Evolutionary conservation across 108 stramenopile genomes (phyloP), one percentile per base, ranked within the genome.

Genomic region (Parietichytrium sp.): DNA sequence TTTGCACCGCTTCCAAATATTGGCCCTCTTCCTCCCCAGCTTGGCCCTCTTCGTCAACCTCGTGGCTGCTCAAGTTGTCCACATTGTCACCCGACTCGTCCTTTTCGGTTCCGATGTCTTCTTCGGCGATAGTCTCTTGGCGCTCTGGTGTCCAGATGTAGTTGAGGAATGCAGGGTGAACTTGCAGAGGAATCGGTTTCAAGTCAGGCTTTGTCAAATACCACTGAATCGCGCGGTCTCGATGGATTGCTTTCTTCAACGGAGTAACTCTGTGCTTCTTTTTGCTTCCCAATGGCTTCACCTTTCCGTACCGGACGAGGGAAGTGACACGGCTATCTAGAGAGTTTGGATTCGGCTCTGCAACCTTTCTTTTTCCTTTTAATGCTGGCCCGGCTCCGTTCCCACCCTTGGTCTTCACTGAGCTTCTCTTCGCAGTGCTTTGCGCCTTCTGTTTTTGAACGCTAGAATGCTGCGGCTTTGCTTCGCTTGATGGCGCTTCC

Each of bases 261-360:
- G 61, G 36, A 10, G 61, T 45, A 12, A 72, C 1, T 42, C 45
- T 72, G 0, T 72, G 36, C 0, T 23, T n/a, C 20, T 72, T 72
- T 42, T 72, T 72, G 10, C 10, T 6, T 45, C 42, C 42, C 15
- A 42, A 42, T 7, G 61, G 20, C 20, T 42, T 33, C 0, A 42
- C 16, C 20, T 72, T 72, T 0, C 61, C 61, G n/a, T 33, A 25
- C 4, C 61, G 33, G 16, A 72, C 61, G 38, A 72, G 36, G 33
- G 20, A 23, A 16, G 38, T 33, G n/a, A 72, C 61, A 8, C 38
- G 36, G 13, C 38, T 45, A n/a, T 72, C 61, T 6, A 72, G 20
- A 6, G 61, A 33, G 45, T 72, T 72, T 72, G 61, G 61, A 20
- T 72, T 72, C 6, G 61, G n/a, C n/a, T n/a, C n/a, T n/a, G n/a